A percentile compares a stretch with the other conserved stretches of the same genome.
Evolutionary conservation across 163 green algal genomes (phyloP).

Genomic region (Scenedesmus sp.): DNA sequence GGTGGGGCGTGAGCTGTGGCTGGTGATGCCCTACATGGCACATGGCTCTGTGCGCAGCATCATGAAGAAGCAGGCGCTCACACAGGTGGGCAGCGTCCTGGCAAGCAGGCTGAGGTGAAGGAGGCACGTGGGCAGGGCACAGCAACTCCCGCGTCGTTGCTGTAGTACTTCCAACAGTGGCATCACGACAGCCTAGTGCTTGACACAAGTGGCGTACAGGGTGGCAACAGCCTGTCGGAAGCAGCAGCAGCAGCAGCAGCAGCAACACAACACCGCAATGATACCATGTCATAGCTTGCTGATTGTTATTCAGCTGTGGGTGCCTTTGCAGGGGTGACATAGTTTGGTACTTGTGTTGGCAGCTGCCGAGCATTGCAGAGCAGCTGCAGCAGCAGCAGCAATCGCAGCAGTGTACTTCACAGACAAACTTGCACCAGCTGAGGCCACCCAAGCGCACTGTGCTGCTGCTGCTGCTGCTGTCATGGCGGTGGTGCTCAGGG

Average conservation of each 20-base stretch:
- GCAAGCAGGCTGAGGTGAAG: not conserved
- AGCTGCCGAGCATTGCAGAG: no score
- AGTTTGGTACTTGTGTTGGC: no score
- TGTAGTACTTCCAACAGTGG: no score
- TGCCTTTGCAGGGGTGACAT: no score
- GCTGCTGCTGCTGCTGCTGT: not conserved
- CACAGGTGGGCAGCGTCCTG: not conserved
- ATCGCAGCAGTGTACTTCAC: not conserved
- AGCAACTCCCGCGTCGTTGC: no score
- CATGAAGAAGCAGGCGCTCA: not conserved
- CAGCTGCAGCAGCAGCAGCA: not conserved
- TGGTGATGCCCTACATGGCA: constrained; percentile 15
- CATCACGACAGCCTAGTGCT: no score
- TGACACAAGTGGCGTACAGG: no score
- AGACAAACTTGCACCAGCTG: constrained; percentile 7
- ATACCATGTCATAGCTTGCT: not conserved
- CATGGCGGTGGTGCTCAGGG: not conserved
- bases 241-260: not conserved
- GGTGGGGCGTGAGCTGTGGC: constrained; percentile 2
- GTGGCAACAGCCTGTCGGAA: not conserved
- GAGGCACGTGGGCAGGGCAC: no score
- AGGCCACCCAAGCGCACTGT: not conserved
- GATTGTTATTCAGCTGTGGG: not conserved
- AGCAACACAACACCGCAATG: not conserved
- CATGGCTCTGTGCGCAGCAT: not conserved